These are phyloP conservation scores for Ephemerocybe angulata DNA, from an alignment of 768 basidiomycete species.

Conservation along the genomic window DNA sequence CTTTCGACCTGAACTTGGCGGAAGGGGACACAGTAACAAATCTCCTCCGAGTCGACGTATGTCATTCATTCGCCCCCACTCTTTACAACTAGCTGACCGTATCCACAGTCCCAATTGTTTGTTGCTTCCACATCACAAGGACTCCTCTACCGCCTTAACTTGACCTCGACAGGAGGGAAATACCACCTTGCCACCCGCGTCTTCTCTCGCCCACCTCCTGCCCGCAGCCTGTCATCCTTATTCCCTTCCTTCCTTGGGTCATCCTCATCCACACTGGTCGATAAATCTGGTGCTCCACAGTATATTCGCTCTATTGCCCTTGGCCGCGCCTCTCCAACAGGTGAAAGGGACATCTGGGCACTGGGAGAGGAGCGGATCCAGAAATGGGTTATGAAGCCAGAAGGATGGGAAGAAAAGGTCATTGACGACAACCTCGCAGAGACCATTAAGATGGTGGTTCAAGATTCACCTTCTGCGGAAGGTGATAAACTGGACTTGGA, in stretches of 20 bases:
- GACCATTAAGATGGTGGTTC: constrained; percentile 45
- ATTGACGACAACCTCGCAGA: constrained; percentile 54
- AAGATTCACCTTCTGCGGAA: constrained; percentile 36
- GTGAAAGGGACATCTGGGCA: constrained; percentile 61
- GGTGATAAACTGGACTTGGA: constrained; percentile 61
- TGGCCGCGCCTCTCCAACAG: constrained; percentile 37
- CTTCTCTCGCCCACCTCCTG: constrained; percentile 57
- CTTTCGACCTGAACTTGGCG: constrained; percentile 45
- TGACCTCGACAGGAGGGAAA: constrained; percentile 68
- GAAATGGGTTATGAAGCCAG: constrained; percentile 63
- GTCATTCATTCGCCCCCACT: constrained; percentile 19
- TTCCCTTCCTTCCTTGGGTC: constrained; percentile 40
- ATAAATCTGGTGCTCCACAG: constrained; percentile 42
- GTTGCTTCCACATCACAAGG: constrained; percentile 68
- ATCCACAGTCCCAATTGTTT: constrained; percentile 55
- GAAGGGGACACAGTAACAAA: constrained; percentile 61
- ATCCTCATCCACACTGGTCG: constrained; percentile 37
- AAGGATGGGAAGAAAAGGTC: constrained; percentile 67
- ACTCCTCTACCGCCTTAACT: constrained; percentile 56
- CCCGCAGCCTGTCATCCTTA: constrained; percentile 38
- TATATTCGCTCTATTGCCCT: constrained; percentile 65
- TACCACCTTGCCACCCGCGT: constrained; percentile 52
- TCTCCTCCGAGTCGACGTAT: constrained; percentile 61
- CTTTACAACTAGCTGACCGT: constrained; percentile 3
- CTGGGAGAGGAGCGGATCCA: constrained; percentile 66